Evolutionary conservation across 306 rosid species (phyloP).

Genomic region (Styphnolobium japonicum): DNA sequence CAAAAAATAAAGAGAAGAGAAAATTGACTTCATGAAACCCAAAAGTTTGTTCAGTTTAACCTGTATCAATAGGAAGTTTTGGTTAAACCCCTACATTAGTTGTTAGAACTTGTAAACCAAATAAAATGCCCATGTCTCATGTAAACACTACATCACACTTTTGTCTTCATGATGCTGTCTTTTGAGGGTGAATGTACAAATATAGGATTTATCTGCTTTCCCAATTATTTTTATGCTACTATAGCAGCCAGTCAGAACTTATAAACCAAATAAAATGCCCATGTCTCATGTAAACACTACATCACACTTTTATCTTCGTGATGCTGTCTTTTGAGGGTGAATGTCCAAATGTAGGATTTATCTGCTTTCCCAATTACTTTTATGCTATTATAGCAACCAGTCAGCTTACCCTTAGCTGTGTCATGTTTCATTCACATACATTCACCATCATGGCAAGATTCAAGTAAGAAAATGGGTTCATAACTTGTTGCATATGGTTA

Average conservation of each 20-base stretch:
- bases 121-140: not conserved
- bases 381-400: not conserved
- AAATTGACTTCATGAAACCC: not conserved
- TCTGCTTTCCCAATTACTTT: not conserved
- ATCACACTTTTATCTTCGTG: not conserved
- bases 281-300: not conserved
- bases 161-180: not conserved
- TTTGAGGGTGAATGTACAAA: not conserved
- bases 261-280: not conserved
- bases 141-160: slow-evolving; percentile 2
- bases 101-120: not conserved
- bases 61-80: not conserved
- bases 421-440: slow-evolving; percentile 13
- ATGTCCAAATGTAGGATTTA: not conserved
- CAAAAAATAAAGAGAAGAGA: not conserved
- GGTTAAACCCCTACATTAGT: not conserved
- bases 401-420: not conserved
- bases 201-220: not conserved
- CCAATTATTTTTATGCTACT: not conserved
- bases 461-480: not conserved
- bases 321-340: not conserved
- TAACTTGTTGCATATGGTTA: not conserved
- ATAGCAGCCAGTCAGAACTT: not conserved
- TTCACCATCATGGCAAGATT: not conserved
- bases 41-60: slow-evolving; percentile 19